phyloP scores from a whole-genome alignment of 768 basidiomycete genomes.

The Suillus discolor region DNA sequence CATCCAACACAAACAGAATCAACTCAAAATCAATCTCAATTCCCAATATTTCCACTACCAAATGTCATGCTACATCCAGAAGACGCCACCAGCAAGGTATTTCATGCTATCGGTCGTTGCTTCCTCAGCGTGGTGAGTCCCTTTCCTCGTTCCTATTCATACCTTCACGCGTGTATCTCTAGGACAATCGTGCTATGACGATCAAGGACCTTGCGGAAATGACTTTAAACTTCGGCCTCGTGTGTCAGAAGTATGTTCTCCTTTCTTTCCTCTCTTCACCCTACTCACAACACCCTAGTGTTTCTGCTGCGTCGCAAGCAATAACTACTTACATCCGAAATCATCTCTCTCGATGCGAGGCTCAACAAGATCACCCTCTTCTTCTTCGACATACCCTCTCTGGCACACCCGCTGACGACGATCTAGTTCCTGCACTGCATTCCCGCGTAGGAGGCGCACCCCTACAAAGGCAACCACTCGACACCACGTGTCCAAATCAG shows the following conservation, averaged over 20 bases:
- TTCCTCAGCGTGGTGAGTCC: slow-evolving; percentile 71
- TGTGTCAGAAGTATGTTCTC: slow-evolving; percentile 71
- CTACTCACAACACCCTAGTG: slow-evolving; percentile 40
- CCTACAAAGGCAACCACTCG: slow-evolving; percentile 35
- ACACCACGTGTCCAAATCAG: slow-evolving; percentile 14
- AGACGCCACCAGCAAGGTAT: slow-evolving; percentile 71
- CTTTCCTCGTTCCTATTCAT: slow-evolving; percentile 14
- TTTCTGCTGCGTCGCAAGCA: slow-evolving; percentile 78
- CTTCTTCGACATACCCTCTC: slow-evolving; percentile 73
- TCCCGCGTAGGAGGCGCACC: slow-evolving; percentile 71
- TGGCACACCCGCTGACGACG: slow-evolving; percentile 72
- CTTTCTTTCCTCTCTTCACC: slow-evolving; percentile 18
- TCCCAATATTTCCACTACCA: slow-evolving; percentile 59
- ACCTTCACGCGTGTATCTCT: slow-evolving; percentile 5
- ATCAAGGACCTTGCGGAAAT: slow-evolving; percentile 84
- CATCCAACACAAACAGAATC: slow-evolving; percentile 22
- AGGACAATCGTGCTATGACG: slow-evolving; percentile 85
- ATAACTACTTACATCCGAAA: slow-evolving; percentile 82
- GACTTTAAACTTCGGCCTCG: slow-evolving; percentile 61
- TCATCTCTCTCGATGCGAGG: slow-evolving; percentile 72
- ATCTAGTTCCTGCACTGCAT: slow-evolving; percentile 69
- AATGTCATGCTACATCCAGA: slow-evolving; percentile 72
- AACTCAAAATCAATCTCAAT: slow-evolving; percentile 17
- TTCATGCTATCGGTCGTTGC: slow-evolving; percentile 71
- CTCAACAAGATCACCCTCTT: slow-evolving; percentile 71